Conservation (phyloP, 2,329 filamentous ascomycete species). For the Zymoseptoria pseudotritici region DNA sequence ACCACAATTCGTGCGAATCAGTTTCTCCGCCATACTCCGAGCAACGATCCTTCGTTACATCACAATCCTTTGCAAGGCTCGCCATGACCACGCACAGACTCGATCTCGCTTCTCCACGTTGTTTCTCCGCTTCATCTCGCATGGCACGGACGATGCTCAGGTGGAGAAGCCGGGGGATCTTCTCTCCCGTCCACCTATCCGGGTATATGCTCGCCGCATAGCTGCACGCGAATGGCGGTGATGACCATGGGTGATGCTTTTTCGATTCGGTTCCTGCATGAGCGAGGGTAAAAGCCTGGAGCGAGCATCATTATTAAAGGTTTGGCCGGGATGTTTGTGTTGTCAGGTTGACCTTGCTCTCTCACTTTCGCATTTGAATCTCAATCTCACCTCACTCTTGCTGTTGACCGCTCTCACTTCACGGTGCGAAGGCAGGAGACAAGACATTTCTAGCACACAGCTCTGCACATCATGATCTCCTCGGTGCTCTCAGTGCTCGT, state of each 20-base stretch:
- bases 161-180: background rate
- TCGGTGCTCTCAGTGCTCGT: conserved; percentile 15
- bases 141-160: background rate
- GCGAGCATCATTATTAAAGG: background rate
- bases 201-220: background rate
- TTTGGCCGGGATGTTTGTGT: background rate
- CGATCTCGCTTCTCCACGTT: background rate
- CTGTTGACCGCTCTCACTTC: background rate
- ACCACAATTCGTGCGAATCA: background rate
- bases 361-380: background rate
- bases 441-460: conserved; percentile 17
- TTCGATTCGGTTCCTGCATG: background rate
- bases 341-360: background rate
- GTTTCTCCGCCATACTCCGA: background rate
- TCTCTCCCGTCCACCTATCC: background rate
- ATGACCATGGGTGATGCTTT: background rate
- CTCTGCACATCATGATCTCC: conserved; percentile 10
- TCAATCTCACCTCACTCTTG: background rate
- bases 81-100: background rate
- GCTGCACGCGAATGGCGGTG: background rate
- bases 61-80: background rate
- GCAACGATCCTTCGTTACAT: background rate
- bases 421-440: background rate
- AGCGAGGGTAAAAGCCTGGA: background rate
- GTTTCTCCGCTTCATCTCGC: background rate